A percentile compares a stretch with the other conserved stretches of the same genome.
Conservation (phyloP, 2,329 filamentous ascomycete genomes). For the Diplocarpon mali region DNA sequence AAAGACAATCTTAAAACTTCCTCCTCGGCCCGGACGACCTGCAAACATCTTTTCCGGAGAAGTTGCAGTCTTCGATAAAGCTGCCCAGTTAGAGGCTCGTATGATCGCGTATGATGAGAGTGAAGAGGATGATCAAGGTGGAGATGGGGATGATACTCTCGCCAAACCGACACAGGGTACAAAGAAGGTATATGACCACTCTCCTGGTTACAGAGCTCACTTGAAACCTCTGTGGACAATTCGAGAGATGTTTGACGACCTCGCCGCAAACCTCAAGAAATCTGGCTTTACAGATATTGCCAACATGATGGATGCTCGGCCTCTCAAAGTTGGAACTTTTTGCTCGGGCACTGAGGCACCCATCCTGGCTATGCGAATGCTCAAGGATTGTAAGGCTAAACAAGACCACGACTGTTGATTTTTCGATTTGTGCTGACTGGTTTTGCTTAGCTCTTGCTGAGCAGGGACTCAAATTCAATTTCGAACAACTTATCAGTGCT, state of each 20-base stretch:
- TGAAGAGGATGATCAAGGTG: neutral
- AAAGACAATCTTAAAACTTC: no score
- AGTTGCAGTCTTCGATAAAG: no score
- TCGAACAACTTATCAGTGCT: slow-evolving; percentile 48
- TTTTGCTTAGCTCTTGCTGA: neutral
- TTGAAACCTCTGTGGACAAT: neutral
- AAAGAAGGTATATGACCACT: neutral
- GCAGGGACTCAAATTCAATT: slow-evolving; percentile 2
- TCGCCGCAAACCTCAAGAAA: neutral
- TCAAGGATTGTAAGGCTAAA: neutral
- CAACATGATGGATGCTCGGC: neutral
- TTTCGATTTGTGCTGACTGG: neutral
- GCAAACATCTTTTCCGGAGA: no score
- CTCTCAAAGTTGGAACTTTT: slow-evolving; percentile 1
- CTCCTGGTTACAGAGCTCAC: neutral
- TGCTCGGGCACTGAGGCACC: slow-evolving; percentile 1
- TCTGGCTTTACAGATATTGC: neutral
- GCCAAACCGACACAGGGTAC: neutral
- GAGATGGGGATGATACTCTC: neutral
- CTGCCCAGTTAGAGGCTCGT: no score
- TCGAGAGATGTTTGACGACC: neutral
- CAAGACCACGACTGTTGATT: neutral
- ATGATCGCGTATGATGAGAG: neutral
- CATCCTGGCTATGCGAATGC: neutral
- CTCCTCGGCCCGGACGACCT: no score